Evolutionary conservation across 1,284 basidiomycete species (phyloP).

Genomic region (Puccinia horiana): DNA sequence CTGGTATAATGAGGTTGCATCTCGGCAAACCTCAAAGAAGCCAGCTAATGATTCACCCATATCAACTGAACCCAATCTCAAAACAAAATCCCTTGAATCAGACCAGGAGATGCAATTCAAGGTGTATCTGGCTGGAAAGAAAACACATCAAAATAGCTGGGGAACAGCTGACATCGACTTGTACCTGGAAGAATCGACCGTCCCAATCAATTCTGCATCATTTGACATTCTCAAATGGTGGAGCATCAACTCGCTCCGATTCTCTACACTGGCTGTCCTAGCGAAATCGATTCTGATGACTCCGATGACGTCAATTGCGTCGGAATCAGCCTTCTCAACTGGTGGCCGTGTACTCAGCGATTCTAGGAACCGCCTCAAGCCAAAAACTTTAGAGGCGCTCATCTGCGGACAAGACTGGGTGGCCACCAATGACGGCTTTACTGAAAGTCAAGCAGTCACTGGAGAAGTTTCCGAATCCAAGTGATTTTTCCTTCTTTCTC

Average conservation of each 20-base stretch:
- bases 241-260: neutral
- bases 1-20: neutral
- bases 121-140: neutral
- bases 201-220: neutral
- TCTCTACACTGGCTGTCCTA: neutral
- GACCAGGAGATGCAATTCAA: neutral
- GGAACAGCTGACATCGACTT: neutral
- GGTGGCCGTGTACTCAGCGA: neutral
- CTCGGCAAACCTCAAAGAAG: neutral
- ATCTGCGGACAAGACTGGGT: slow-evolving; percentile 5
- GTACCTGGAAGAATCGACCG: neutral
- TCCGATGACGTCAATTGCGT: too few relatives aligned
- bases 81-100: neutral
- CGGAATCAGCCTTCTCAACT: neutral
- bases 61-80: neutral
- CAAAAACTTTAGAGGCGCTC: neutral
- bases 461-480: neutral
- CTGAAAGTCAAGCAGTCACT: too few relatives aligned
- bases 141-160: neutral
- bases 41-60: too few relatives aligned
- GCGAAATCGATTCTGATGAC: too few relatives aligned
- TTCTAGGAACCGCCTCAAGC: neutral
- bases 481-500: neutral
- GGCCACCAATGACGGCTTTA: neutral
- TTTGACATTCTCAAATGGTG: too few relatives aligned